A percentile compares a stretch with the other conserved stretches of the same genome.
phyloP scores from a whole-genome alignment of 2,329 filamentous ascomycete species.

The Sporothrix dimorphospora region DNA sequence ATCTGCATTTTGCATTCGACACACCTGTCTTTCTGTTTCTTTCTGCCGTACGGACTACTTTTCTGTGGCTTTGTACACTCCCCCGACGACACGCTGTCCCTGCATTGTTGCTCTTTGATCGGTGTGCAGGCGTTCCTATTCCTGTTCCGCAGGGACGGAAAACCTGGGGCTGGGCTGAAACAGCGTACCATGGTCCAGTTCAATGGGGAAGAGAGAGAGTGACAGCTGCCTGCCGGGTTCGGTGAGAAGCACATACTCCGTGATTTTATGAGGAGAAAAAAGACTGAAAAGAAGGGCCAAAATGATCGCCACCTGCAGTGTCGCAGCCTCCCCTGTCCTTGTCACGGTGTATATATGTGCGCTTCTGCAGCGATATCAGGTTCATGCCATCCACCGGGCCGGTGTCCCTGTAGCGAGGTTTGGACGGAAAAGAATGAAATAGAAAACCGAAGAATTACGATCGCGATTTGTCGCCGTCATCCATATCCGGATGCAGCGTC shows the following conservation, averaged over 20 bases:
- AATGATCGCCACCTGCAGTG: conserved; percentile 5
- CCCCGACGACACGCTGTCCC: background rate
- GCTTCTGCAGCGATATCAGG: background rate
- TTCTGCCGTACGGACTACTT: too few species aligned
- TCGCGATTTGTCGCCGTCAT: background rate
- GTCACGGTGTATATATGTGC: background rate
- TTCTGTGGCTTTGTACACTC: too few species aligned
- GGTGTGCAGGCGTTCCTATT: conserved; percentile 3
- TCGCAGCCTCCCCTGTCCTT: conserved; percentile 20
- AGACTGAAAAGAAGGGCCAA: background rate
- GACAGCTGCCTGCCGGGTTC: background rate
- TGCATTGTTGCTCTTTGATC: conserved; percentile 22
- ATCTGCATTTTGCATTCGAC: background rate
- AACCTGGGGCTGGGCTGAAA: conserved; percentile 22
- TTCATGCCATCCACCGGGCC: conserved; percentile 1
- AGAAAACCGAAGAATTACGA: background rate
- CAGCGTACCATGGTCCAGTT: conserved; percentile 17
- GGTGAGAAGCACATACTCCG: conserved; percentile 1
- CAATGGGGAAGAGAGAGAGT: background rate
- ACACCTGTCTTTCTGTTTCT: background rate
- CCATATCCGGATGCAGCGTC: background rate
- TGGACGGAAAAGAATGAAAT: background rate
- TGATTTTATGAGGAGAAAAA: background rate
- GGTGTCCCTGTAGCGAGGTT: background rate
- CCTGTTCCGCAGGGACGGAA: background rate